Evolutionary conservation across 257 asterid genomes (phyloP), one percentile per base, ranked within the genome.

Genomic region (Fraxinus quadrangulata): DNA sequence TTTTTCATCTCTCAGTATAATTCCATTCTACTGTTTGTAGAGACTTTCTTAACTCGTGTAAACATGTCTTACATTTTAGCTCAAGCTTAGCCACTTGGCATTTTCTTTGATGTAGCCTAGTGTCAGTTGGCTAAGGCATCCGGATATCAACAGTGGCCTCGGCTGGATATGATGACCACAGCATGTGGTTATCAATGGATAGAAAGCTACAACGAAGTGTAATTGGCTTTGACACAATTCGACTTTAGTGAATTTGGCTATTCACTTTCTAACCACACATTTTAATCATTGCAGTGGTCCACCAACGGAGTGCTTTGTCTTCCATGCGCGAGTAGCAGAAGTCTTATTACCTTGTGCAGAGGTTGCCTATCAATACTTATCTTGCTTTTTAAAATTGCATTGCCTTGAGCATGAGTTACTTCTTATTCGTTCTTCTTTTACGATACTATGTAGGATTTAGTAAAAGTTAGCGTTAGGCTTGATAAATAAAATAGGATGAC

Each of bases 221-320:
- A 47, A 40, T 59, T 33, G 59, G 59, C 72, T 54, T 42, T 78
- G 14, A 33, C 34, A 51, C 79, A 77, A 39, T 77, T 9, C 23
- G 37, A 24, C 54, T n/a, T 4, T 61, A 59, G 72, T 72, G 19
- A 23, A 42, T 79, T 73, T 45, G 49, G 16, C 19, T n/a, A 47
- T 31, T 76, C 65, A 45, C 73, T 59, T 76, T 85, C 61, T 77
- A 36, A 73, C 75, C 13, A 13, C 72, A 71, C 21, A 23, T 68
- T 79, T 47, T 72, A 83, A 69, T 66, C 74, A 71, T 70, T 84
- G 81, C 94, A 95, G 98, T 71, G 99, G 99, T 75, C 98, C 99
- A 77, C 96, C 98, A 76, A 95, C 99, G 65, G 96, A 92, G 84
- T 93, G 99, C 82, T 93, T 93, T 79, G 63, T 93, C 84, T 93